Percentiles rank a stretch among this genome's conserved stretches.
These are phyloP conservation scores for Gossypium australe DNA, from an alignment of 345 rosid species.

Conservation along the genomic window DNA sequence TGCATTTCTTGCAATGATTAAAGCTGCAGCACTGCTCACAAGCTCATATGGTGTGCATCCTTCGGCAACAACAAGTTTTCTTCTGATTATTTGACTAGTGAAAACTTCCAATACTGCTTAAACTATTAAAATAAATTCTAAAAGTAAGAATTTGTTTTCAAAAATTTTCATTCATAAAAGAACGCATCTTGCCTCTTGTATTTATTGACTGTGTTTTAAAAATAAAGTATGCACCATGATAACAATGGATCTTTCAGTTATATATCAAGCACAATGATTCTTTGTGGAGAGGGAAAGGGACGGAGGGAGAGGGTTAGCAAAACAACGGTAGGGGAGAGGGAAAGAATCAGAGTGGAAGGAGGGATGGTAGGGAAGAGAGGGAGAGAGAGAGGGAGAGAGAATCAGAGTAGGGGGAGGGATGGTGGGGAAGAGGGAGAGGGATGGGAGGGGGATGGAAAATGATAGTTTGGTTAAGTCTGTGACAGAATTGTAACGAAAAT, in stretches of 20 bases:
- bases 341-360: no score
- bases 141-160: neutral
- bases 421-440: no score
- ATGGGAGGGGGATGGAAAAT: no score
- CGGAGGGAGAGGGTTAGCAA: no score
- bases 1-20: neutral
- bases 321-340: no score
- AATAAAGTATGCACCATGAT: neutral
- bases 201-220: neutral
- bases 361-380: no score
- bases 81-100: neutral
- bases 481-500: no score
- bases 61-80: neutral
- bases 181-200: neutral
- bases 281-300: no score
- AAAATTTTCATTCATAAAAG: neutral
- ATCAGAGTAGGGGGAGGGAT: no score
- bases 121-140: neutral
- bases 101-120: neutral
- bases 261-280: neutral
- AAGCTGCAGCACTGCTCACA: neutral
- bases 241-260: neutral
- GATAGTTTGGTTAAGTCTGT: no score
- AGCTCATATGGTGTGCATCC: constrained; percentile 1
- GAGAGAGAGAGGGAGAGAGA: no score